phyloP scores from a whole-genome alignment of 1,139 yeast genomes.

The Magnusiomyces starmeri region DNA sequence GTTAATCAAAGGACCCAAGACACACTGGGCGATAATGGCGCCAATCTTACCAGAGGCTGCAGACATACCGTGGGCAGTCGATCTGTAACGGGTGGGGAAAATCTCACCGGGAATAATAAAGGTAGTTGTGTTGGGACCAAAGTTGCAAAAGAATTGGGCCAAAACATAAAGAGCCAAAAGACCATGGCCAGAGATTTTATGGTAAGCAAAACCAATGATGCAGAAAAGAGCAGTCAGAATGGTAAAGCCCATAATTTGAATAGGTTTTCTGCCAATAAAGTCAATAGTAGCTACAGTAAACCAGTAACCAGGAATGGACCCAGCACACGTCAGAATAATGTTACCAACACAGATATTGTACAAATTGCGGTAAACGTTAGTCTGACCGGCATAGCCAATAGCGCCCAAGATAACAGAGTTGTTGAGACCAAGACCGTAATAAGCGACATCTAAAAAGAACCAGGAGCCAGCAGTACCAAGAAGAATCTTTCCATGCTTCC shows the following conservation, averaged over 20 bases:
- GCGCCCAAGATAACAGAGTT: slow-evolving; percentile 79
- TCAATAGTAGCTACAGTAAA: slow-evolving; percentile 51
- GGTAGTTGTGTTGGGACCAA: slow-evolving; percentile 90
- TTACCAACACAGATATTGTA: slow-evolving; percentile 48
- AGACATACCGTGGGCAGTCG: slow-evolving; percentile 95
- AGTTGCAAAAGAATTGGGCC: slow-evolving; percentile 61
- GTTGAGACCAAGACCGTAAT: slow-evolving; percentile 77
- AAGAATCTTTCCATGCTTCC: slow-evolving; percentile 79
- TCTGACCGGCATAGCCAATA: slow-evolving; percentile 70
- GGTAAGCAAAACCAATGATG: slow-evolving; percentile 56
- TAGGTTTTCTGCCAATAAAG: slow-evolving; percentile 52
- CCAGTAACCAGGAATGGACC: slow-evolving; percentile 66
- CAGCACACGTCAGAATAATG: slow-evolving; percentile 55
- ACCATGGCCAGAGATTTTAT: slow-evolving; percentile 40
- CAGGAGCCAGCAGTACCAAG: slow-evolving; percentile 95
- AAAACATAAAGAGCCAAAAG: slow-evolving; percentile 58
- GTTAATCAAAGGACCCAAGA: slow-evolving; percentile 69
- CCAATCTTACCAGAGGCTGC: slow-evolving; percentile 96
- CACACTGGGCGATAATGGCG: slow-evolving; percentile 71
- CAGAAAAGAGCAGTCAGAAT: slow-evolving; percentile 53
- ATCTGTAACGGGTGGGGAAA: slow-evolving; percentile 96
- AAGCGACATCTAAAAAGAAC: slow-evolving; percentile 94
- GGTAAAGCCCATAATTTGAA: slow-evolving; percentile 53
- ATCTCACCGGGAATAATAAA: slow-evolving; percentile 94
- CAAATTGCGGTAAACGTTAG: slow-evolving; percentile 59